Percentiles rank a stretch among this genome's conserved stretches.
Evolutionary conservation across 257 asterid species (phyloP).

Genomic region (Capsicum rhomboideum): DNA sequence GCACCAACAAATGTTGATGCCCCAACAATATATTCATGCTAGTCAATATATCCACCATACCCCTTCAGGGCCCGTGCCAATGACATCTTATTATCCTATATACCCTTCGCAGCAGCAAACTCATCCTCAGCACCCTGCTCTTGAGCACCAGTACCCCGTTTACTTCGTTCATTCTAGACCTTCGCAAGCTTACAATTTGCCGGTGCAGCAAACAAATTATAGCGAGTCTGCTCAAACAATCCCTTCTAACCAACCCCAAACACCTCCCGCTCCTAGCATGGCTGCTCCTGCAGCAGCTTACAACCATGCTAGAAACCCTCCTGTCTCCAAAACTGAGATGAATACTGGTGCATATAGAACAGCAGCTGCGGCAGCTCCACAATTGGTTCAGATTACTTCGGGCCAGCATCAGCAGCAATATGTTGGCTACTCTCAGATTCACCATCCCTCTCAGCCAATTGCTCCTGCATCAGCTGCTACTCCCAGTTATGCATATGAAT

Average conservation of each 20-base stretch:
- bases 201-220: constrained; percentile 41
- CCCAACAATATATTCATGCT: constrained; percentile 61
- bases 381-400: constrained; percentile 50
- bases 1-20: constrained; percentile 56
- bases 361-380: constrained; percentile 30
- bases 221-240: constrained; percentile 41
- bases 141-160: constrained; percentile 58
- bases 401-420: constrained; percentile 50
- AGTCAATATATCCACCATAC: constrained; percentile 49
- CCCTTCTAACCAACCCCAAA: constrained; percentile 48
- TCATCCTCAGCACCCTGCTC: constrained; percentile 43
- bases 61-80: constrained; percentile 60
- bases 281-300: constrained; percentile 33
- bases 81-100: constrained; percentile 48
- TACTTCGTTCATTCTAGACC: constrained; percentile 55
- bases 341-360: constrained; percentile 51
- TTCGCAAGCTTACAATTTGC: constrained; percentile 56
- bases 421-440: constrained; percentile 68
- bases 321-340: constrained; percentile 61
- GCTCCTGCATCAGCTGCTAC: constrained; percentile 53
- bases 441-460: constrained; percentile 64
- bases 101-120: constrained; percentile 69
- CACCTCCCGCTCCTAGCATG: constrained; percentile 32
- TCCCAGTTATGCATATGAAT: constrained; percentile 50
- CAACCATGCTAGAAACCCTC: constrained; percentile 32